Evolutionary conservation across 805 yeast genomes (phyloP).

Genomic region (Ogataea pilisensis): DNA sequence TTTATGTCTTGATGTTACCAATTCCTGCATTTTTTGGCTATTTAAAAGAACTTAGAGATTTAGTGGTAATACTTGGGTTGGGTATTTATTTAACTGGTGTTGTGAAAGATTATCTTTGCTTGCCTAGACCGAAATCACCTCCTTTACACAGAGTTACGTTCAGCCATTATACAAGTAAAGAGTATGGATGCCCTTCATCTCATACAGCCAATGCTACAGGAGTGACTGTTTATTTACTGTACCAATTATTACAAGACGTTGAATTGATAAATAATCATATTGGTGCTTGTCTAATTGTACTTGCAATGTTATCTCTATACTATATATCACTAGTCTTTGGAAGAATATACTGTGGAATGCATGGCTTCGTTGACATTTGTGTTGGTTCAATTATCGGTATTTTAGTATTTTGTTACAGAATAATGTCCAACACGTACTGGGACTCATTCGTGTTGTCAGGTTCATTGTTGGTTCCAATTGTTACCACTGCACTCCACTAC

Average conservation of each 20-base stretch:
- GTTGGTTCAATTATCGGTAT: slow-evolving; percentile 66
- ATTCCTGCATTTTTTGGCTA: slow-evolving; percentile 79
- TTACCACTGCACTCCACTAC: slow-evolving; percentile 40
- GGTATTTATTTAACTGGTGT: slow-evolving; percentile 72
- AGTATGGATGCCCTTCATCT: slow-evolving; percentile 92
- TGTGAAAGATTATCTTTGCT: slow-evolving; percentile 78
- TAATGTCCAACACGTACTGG: slow-evolving; percentile 36
- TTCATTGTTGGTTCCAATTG: slow-evolving; percentile 30
- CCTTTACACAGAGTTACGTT: slow-evolving; percentile 87
- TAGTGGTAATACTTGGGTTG: slow-evolving; percentile 55
- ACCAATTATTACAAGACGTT: slow-evolving; percentile 15
- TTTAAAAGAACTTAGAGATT: slow-evolving; percentile 53
- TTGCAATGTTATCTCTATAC: slow-evolving; percentile 39
- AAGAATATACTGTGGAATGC: slow-evolving; percentile 95
- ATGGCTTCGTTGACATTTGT: slow-evolving; percentile 76
- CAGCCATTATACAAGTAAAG: slow-evolving; percentile 86
- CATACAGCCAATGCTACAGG: slow-evolving; percentile 95
- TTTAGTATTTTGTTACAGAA: slow-evolving; percentile 45
- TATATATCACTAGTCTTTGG: slow-evolving; percentile 69
- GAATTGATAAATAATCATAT: slow-evolving; percentile 1
- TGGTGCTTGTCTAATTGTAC: slow-evolving; percentile 6
- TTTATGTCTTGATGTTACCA: slow-evolving; percentile 87
- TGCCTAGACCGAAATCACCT: slow-evolving; percentile 91
- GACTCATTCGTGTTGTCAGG: slow-evolving; percentile 40
- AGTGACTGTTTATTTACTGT: slow-evolving; percentile 52